Conservation (phyloP, 495 filamentous ascomycete species). For the Talaromyces ruber region DNA sequence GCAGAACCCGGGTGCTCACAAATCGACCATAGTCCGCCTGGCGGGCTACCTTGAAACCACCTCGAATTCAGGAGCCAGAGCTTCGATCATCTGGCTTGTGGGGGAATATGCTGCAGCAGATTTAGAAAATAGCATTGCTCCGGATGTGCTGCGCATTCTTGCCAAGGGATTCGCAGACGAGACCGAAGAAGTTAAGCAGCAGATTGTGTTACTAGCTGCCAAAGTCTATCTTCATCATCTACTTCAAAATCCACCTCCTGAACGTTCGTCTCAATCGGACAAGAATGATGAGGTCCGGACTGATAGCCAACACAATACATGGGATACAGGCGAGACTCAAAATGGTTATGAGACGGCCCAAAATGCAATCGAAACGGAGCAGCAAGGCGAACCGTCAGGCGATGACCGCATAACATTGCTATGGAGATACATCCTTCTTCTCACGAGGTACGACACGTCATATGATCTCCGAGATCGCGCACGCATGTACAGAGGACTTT, state of each 20-base stretch:
- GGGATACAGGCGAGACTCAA: slow-evolving; percentile 29
- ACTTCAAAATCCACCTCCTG: slow-evolving; percentile 26
- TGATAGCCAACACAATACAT: slow-evolving; percentile 15
- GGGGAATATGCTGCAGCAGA: slow-evolving; percentile 83
- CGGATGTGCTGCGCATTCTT: slow-evolving; percentile 86
- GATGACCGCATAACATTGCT: slow-evolving; percentile 61
- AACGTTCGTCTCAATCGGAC: not conserved
- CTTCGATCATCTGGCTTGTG: slow-evolving; percentile 94
- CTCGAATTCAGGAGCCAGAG: slow-evolving; percentile 75
- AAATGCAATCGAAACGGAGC: slow-evolving; percentile 13
- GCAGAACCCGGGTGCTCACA: slow-evolving; percentile 70
- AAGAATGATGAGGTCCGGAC: slow-evolving; percentile 13
- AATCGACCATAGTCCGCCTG: slow-evolving; percentile 74
- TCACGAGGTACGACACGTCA: slow-evolving; percentile 85
- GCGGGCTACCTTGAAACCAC: slow-evolving; percentile 84
- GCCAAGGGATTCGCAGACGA: slow-evolving; percentile 78
- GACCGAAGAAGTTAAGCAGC: slow-evolving; percentile 74
- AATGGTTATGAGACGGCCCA: slow-evolving; percentile 12
- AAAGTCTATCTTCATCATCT: slow-evolving; percentile 91
- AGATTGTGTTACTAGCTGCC: slow-evolving; percentile 85
- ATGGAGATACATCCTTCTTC: slow-evolving; percentile 75
- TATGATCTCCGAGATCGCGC: slow-evolving; percentile 92
- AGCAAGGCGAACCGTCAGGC: slow-evolving; percentile 19
- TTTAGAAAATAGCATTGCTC: slow-evolving; percentile 75
- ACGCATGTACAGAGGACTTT: slow-evolving; percentile 75